These are phyloP conservation scores for Fusarium siculi DNA, from an alignment of 2,329 filamentous ascomycete genomes.

Conservation along the genomic window DNA sequence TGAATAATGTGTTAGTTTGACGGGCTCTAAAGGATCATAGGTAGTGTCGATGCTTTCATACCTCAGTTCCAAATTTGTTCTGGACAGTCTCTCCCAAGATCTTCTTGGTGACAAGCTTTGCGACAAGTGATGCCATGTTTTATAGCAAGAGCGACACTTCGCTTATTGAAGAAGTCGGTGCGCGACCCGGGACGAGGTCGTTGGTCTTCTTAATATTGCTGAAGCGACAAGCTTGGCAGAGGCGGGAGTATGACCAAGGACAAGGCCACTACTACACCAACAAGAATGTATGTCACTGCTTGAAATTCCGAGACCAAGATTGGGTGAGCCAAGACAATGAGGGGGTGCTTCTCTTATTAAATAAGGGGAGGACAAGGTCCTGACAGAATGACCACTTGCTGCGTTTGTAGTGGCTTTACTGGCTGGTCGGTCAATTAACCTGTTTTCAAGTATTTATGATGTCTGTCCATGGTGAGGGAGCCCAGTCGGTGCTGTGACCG, in stretches of 20 bases:
- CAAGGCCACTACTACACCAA: neutral
- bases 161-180: neutral
- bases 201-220: slow-evolving; percentile 1
- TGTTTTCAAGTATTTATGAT: slow-evolving; percentile 33
- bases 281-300: slow-evolving; percentile 23
- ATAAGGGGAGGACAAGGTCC: slow-evolving; percentile 1
- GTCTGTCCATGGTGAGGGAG: slow-evolving; percentile 32
- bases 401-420: neutral
- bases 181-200: neutral
- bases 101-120: slow-evolving; percentile 66
- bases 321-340: slow-evolving; percentile 16
- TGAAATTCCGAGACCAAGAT: slow-evolving; percentile 22
- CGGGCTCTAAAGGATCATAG: neutral
- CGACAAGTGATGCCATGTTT: slow-evolving; percentile 63
- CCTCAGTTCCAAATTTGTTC: slow-evolving; percentile 69
- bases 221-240: neutral
- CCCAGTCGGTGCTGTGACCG: slow-evolving; percentile 17
- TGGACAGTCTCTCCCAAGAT: slow-evolving; percentile 66
- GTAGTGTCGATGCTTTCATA: slow-evolving; percentile 45
- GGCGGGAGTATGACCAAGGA: neutral
- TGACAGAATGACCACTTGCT: slow-evolving; percentile 5
- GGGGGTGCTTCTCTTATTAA: slow-evolving; percentile 3
- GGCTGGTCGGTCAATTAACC: slow-evolving; percentile 28
- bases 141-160: neutral
- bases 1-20: slow-evolving; percentile 22